Evolutionary conservation across 768 basidiomycete genomes (phyloP), one percentile per base, ranked within the genome.

Genomic region (Hortiboletus campestris): DNA sequence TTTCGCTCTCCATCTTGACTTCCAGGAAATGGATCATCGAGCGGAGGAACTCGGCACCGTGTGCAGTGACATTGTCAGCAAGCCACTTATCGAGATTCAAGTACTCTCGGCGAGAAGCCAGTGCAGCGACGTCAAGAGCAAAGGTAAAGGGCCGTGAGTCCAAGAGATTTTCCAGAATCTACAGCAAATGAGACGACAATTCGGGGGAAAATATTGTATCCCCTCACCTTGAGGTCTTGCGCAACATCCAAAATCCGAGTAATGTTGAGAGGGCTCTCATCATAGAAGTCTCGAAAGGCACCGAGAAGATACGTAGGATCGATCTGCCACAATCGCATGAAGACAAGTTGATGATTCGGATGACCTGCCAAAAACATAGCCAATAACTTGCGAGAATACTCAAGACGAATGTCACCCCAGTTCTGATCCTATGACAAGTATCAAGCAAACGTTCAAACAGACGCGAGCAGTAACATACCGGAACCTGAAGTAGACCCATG

Each of bases 71-170:
- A 64, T 94, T 89, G 69, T 93, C 91, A 14, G 89, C 85, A 16
- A 98, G 78, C 95, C 96, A 99, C 72, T 96, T 95, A 74, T 97
- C 95, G 43, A 99, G 78, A 65, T 99, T 94, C 64, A 98, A 78
- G 67, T 94, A 92, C 71, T 98, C 96, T 62, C 94, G 79, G 40
- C 94, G 86, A 35, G 92, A 94, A 13, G 97, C 96, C 41, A 97
- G 76, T 5, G 94, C 89, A 22, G 97, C 97, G 48, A 98, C 88
- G 70, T 99, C 97, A 42, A 98, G 81, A 2, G 94, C 88, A 65
- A 98, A 92, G 9, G 84, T 83, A 63, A 94, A 93, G 2, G 94
- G 91, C 6, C 88, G 85, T 40, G 93, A 88, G 66, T 93, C 90
- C 46, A 99, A 80, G 20, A 99, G 78, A n/a, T 91, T 82, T 67